phyloP scores from a whole-genome alignment of 2,329 filamentous ascomycete species.

The Emergomyces pasteurianus region DNA sequence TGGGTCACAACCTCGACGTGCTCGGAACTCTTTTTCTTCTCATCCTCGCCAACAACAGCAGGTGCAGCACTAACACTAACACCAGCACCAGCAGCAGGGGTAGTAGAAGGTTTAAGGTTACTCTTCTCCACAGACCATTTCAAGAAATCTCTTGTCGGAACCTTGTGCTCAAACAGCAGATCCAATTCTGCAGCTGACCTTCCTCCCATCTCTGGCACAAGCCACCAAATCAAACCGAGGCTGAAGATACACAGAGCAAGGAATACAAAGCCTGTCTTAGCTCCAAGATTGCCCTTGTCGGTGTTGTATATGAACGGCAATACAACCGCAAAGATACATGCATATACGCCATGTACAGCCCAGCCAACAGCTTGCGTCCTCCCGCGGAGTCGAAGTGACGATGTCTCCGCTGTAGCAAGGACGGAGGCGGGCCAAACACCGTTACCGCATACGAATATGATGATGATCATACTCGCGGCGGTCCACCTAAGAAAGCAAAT shows the following conservation, averaged over 20 bases:
- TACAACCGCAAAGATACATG: conserved; percentile 34
- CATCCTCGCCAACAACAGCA: not conserved
- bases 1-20: not conserved
- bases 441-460: conserved; percentile 29
- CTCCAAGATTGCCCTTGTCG: conserved; percentile 30
- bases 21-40: not conserved
- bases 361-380: conserved; percentile 32
- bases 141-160: conserved; percentile 15
- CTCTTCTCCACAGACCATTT: conserved; percentile 12
- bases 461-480: conserved; percentile 32
- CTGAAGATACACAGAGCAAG: conserved; percentile 22
- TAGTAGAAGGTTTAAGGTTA: too few relatives aligned
- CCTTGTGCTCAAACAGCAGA: conserved; percentile 19
- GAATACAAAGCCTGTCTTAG: conserved; percentile 33
- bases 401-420: conserved; percentile 25
- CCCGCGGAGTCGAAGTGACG: conserved; percentile 25
- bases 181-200: conserved; percentile 39
- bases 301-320: conserved; percentile 43
- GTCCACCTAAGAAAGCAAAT: conserved; percentile 23
- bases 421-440: conserved; percentile 28
- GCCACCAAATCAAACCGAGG: conserved; percentile 29
- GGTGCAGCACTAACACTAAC: not conserved
- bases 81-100: too few relatives aligned
- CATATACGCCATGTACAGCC: conserved; percentile 29
- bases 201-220: conserved; percentile 44